Conservation (phyloP, 2,329 filamentous ascomycete species). For the Arthrinium phaeospermum region DNA sequence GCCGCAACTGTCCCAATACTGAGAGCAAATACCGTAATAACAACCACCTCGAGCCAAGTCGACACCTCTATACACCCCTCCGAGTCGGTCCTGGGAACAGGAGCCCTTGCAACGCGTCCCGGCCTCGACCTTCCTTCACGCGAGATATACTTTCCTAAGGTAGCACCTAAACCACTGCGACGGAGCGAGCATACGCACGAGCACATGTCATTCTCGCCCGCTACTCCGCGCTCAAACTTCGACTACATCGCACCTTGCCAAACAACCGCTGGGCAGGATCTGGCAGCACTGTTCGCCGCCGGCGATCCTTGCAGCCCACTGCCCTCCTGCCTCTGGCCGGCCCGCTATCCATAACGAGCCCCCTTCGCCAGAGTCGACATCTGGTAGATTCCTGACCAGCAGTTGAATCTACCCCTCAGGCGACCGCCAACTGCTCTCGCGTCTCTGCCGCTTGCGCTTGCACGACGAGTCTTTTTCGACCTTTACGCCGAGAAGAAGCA, state of each 20-base stretch:
- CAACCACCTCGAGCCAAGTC: not conserved
- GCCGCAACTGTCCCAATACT: not conserved
- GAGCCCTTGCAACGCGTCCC: slow-evolving; percentile 1
- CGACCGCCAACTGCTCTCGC: not conserved
- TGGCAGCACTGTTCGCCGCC: not conserved
- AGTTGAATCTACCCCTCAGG: not conserved
- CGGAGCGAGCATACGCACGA: slow-evolving; percentile 18
- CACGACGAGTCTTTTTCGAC: slow-evolving; percentile 8
- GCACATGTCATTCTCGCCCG: slow-evolving; percentile 8
- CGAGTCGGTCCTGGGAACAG: not conserved
- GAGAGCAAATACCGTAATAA: not conserved
- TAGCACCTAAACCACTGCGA: slow-evolving; percentile 17
- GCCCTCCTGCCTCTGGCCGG: not conserved
- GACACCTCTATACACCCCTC: not conserved
- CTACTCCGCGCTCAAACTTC: slow-evolving; percentile 9
- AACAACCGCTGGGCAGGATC: slow-evolving; percentile 13
- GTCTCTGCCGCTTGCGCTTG: slow-evolving; percentile 7
- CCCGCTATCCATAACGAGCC: slow-evolving; percentile 5
- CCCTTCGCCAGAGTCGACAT: slow-evolving; percentile 4
- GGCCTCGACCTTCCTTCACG: not conserved
- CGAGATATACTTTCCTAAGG: slow-evolving; percentile 16
- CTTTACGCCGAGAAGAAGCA: slow-evolving; percentile 37
- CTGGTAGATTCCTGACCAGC: slow-evolving; percentile 2
- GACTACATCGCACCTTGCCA: slow-evolving; percentile 15
- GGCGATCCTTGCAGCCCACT: slow-evolving; percentile 4